Percentiles rank a stretch among this genome's conserved stretches.
Evolutionary conservation across 1,139 yeast genomes (phyloP).

Genomic region (Debaryomycetaceae sp.): DNA sequence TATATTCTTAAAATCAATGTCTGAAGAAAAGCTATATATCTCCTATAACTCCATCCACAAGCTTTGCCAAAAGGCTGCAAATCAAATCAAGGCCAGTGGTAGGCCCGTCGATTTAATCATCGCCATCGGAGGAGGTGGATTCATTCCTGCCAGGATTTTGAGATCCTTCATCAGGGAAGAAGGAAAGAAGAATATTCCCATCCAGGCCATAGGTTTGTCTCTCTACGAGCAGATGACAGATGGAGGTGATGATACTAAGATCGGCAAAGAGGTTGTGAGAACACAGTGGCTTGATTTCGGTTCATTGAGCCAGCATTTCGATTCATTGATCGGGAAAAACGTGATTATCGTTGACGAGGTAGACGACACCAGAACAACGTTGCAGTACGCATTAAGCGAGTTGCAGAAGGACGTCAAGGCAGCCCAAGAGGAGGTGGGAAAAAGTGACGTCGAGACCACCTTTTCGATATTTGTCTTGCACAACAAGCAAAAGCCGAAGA

Average conservation of each 20-base stretch:
- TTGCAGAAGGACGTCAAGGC: slow-evolving; percentile 53
- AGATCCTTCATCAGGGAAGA: slow-evolving; percentile 56
- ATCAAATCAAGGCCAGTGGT: slow-evolving; percentile 34
- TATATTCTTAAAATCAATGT: slow-evolving; percentile 1
- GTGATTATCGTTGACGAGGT: slow-evolving; percentile 67
- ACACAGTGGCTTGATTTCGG: slow-evolving; percentile 71
- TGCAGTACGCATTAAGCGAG: slow-evolving; percentile 60
- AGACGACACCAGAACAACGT: slow-evolving; percentile 65
- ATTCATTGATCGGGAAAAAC: slow-evolving; percentile 55
- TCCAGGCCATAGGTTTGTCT: slow-evolving; percentile 63
- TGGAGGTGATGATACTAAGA: slow-evolving; percentile 40
- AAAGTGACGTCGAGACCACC: slow-evolving; percentile 38
- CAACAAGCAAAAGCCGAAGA: slow-evolving; percentile 55
- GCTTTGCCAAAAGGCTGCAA: slow-evolving; percentile 55
- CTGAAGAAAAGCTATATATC: slow-evolving; percentile 46
- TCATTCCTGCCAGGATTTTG: slow-evolving; percentile 63
- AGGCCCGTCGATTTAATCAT: slow-evolving; percentile 56
- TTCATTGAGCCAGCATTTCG: slow-evolving; percentile 49
- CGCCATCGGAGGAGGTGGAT: slow-evolving; percentile 71
- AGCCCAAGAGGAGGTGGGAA: slow-evolving; percentile 48
- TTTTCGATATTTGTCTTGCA: slow-evolving; percentile 59
- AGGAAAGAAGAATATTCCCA: slow-evolving; percentile 58
- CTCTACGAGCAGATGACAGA: slow-evolving; percentile 56
- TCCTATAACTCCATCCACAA: slow-evolving; percentile 64
- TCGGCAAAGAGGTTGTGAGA: slow-evolving; percentile 60